Evolutionary conservation across 2,329 filamentous ascomycete species (phyloP), one percentile per base, ranked within the genome.

Genomic region (Beauveria sp.): DNA sequence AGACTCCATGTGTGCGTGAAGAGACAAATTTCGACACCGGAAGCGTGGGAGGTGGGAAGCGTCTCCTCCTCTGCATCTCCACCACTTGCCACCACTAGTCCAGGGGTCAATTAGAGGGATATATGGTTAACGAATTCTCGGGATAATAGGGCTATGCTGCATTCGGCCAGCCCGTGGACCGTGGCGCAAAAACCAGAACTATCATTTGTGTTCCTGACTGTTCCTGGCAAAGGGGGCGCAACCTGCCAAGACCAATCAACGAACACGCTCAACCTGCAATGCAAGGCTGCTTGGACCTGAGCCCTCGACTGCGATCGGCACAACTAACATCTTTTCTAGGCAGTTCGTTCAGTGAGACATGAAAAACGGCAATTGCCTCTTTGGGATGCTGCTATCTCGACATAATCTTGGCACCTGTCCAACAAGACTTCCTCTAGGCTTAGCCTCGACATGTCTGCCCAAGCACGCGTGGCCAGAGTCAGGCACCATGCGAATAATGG

Each of bases 311-410:
- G 34, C 3, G 55, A 58, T 40, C 55, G 20, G 30, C 30, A 47
- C 30, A 20, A 5, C 45, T 49, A 30, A 49, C 55, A 10, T 5
- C 28, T 40, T 38, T 28, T 5, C 8, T 18, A 45, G 40, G 40
- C 26, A 46, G 10, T 30, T 30, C 5, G 26, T 40, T 45, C 40
- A 18, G 40, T 42, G 55, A 58, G 43, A 57, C 54, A 57, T 9
- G 20, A 4, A 49, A 47, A 58, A 24, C 43, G 55, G 45, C 20
- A 40, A 49, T 58, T 58, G 55, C 55, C 55, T 58, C 43, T 58
- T 58, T 49, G 5, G 45, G 55, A 57, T 14, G 34, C 34, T 38
- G 12, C 34, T 3, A 38, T 24, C 20, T 18, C 12, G 20, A 24
- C 30, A 42, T 30, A 46, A 24, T 10, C 42, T 47, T 46, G 42